Conservation (phyloP, 192 early-diverging fungal genomes). For the Coemansia sp. region DNA sequence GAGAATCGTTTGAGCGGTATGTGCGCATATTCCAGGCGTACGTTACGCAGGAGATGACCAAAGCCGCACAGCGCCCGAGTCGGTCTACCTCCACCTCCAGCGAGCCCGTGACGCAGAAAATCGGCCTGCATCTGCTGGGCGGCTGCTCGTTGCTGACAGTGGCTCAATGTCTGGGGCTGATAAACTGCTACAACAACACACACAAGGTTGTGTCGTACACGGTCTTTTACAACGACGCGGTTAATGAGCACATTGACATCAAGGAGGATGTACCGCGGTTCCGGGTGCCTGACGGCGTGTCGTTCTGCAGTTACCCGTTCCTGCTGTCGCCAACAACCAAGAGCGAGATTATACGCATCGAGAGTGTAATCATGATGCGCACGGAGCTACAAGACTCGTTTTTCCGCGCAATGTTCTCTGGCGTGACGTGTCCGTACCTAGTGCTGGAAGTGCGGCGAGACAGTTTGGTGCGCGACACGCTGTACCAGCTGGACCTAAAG, state of each 20-base stretch:
- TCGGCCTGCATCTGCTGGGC: slow-evolving; percentile 27
- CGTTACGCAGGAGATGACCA: slow-evolving; percentile 26
- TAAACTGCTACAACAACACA: slow-evolving; percentile 62
- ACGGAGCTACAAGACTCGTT: slow-evolving; percentile 69
- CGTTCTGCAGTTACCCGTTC: slow-evolving; percentile 74
- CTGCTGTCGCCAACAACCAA: slow-evolving; percentile 67
- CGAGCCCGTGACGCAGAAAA: slow-evolving; percentile 21
- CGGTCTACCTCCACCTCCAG: background rate
- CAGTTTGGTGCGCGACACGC: slow-evolving; percentile 64
- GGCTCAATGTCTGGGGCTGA: slow-evolving; percentile 27
- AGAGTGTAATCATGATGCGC: slow-evolving; percentile 68
- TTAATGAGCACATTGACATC: slow-evolving; percentile 70
- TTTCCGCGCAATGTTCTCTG: slow-evolving; percentile 70
- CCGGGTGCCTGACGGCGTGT: slow-evolving; percentile 61
- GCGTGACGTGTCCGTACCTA: slow-evolving; percentile 71
- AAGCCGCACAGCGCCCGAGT: slow-evolving; percentile 12
- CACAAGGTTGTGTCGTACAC: slow-evolving; percentile 55
- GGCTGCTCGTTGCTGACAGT: slow-evolving; percentile 22
- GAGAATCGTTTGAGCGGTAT: slow-evolving; percentile 19
- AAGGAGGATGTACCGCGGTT: slow-evolving; percentile 74
- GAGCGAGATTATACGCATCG: slow-evolving; percentile 68
- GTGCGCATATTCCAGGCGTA: slow-evolving; percentile 35
- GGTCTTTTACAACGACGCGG: slow-evolving; percentile 65
- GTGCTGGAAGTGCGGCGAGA: slow-evolving; percentile 68
- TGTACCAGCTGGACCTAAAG: slow-evolving; percentile 73